These are phyloP conservation scores for Microcos paniculata DNA, from an alignment of 345 rosid species.

Conservation along the genomic window DNA sequence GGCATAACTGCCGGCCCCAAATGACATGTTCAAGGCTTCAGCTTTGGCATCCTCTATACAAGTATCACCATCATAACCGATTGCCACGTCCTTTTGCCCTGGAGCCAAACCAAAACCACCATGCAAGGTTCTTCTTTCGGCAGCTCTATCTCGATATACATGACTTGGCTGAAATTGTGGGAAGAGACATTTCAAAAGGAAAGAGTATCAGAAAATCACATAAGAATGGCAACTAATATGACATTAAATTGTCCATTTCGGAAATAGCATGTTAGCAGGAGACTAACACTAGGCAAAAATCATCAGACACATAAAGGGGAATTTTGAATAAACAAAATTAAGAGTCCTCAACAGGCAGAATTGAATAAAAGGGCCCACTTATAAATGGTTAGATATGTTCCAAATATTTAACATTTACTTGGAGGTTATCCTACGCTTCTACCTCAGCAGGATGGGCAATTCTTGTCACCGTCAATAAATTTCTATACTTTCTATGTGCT, in stretches of 20 bases:
- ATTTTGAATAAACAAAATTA: not conserved
- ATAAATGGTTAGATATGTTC: not conserved
- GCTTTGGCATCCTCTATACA: conserved; percentile 57
- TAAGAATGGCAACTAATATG: not conserved
- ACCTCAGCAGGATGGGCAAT: not conserved
- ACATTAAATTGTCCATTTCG: not conserved
- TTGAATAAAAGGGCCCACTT: not conserved
- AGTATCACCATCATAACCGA: conserved; percentile 24
- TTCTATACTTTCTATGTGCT: not conserved
- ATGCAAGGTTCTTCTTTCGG: conserved; percentile 82
- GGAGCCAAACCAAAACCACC: conserved; percentile 83
- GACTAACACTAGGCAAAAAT: no score
- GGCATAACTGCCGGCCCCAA: conserved; percentile 81
- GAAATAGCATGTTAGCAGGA: not conserved
- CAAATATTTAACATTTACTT: not conserved
- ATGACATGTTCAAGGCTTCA: conserved; percentile 65
- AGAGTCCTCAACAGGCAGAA: not conserved
- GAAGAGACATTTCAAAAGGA: conserved; percentile 2
- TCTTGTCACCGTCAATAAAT: not conserved
- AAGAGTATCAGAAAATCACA: not conserved
- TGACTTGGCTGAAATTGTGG: conserved; percentile 37
- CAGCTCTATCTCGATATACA: conserved; percentile 84
- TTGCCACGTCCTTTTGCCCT: conserved; percentile 58
- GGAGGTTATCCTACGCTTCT: not conserved
- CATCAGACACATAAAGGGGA: no score